These are phyloP conservation scores for Fraxinus ornus DNA, from an alignment of 305 asterid species.

Conservation along the genomic window DNA sequence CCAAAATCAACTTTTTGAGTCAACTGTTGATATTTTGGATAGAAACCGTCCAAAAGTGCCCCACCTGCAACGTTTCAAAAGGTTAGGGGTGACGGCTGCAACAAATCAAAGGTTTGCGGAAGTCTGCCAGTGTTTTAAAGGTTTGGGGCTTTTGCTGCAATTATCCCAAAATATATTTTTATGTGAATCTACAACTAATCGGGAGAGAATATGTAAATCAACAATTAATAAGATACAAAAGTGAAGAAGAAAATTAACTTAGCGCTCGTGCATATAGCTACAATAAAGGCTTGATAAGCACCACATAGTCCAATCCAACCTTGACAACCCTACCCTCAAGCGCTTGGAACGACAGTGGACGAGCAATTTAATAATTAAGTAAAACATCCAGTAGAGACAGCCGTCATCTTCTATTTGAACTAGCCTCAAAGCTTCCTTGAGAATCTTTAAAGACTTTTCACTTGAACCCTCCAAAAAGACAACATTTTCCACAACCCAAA, in stretches of 20 bases:
- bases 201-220: neutral
- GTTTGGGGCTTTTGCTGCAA: too few species aligned
- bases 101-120: too few species aligned
- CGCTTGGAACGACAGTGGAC: neutral
- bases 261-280: neutral
- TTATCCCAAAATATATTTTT: neutral
- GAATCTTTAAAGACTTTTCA: neutral
- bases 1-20: too few species aligned
- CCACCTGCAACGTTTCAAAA: too few species aligned
- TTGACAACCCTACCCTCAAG: conserved; percentile 1
- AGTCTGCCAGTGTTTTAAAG: too few species aligned
- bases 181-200: neutral
- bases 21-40: too few species aligned
- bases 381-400: neutral
- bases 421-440: neutral
- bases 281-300: neutral
- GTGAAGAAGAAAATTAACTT: neutral
- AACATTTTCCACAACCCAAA: neutral
- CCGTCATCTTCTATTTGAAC: neutral
- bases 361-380: neutral
- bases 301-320: neutral
- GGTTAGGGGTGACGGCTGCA: too few species aligned
- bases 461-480: neutral
- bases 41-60: too few species aligned
- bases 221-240: neutral